Conservation (phyloP, 306 rosid species). For the Trichosanthes truncata region DNA sequence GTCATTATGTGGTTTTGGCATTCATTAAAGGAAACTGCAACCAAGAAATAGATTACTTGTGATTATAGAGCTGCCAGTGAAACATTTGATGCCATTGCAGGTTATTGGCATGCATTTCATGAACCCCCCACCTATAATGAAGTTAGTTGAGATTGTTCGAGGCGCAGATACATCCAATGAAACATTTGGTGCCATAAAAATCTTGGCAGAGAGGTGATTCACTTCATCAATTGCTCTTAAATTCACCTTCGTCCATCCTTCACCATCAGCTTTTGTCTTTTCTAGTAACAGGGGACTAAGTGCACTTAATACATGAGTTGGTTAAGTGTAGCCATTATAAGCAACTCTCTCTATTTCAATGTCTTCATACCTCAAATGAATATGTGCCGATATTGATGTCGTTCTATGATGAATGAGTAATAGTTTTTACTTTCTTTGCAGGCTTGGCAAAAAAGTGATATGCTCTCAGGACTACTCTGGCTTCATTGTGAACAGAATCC, state of each 20-base stretch:
- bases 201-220: constrained; percentile 63
- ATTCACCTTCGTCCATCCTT: not conserved
- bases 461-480: constrained; percentile 76
- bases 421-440: constrained; percentile 9
- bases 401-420: not conserved
- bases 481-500: constrained; percentile 74
- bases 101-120: constrained; percentile 97
- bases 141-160: constrained; percentile 74
- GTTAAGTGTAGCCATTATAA: no score
- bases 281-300: no score
- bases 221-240: not conserved
- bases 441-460: constrained; percentile 41
- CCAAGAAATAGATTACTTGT: not conserved
- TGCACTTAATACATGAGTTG: no score
- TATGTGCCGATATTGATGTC: not conserved
- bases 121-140: constrained; percentile 94
- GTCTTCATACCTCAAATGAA: not conserved
- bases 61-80: not conserved
- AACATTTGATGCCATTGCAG: constrained; percentile 17
- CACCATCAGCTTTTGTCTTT: no score
- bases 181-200: constrained; percentile 54
- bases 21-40: not conserved
- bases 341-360: not conserved
- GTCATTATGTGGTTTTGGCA: not conserved
- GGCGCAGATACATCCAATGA: constrained; percentile 77